Evolutionary conservation across 306 rosid genomes (phyloP).

Genomic region (Glycine tomentella): DNA sequence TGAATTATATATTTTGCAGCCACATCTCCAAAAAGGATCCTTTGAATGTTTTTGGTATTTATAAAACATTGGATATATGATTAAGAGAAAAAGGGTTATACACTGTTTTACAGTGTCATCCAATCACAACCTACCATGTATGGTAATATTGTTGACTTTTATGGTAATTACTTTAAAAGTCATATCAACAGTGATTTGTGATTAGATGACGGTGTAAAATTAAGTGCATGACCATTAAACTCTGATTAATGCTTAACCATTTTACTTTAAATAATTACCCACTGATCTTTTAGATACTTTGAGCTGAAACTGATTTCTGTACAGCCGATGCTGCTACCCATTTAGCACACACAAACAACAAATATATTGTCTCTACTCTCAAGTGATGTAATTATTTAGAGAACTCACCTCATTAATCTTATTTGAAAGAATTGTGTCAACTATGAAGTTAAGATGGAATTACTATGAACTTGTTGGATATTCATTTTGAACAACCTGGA

Average conservation of each 20-base stretch:
- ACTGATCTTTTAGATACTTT: conserved; percentile 19
- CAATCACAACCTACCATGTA: too few relatives aligned
- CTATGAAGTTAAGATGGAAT: conserved; percentile 33
- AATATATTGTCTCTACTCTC: background rate
- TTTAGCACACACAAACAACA: conserved; percentile 5
- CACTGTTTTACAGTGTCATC: too few relatives aligned
- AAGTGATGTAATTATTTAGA: conserved; percentile 15
- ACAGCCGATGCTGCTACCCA: conserved; percentile 9
- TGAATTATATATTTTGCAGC: conserved; percentile 22
- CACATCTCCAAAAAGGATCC: conserved; percentile 28
- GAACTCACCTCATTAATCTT: conserved; percentile 26
- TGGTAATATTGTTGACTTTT: too few relatives aligned
- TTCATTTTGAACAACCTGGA: conserved; percentile 34
- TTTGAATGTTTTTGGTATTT: conserved; percentile 39
- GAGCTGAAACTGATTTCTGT: conserved; percentile 28
- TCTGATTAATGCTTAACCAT: background rate
- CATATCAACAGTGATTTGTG: too few relatives aligned
- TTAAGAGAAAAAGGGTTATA: too few relatives aligned
- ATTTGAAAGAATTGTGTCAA: conserved; percentile 31
- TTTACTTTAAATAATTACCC: conserved; percentile 35
- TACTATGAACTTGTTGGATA: background rate
- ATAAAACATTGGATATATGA: conserved; percentile 25
- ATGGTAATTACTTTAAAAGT: too few relatives aligned
- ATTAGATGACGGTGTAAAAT: too few relatives aligned
- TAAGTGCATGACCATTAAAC: too few relatives aligned